phyloP scores from a whole-genome alignment of 192 early-diverging fungal species.

The Coemansia sp. region DNA sequence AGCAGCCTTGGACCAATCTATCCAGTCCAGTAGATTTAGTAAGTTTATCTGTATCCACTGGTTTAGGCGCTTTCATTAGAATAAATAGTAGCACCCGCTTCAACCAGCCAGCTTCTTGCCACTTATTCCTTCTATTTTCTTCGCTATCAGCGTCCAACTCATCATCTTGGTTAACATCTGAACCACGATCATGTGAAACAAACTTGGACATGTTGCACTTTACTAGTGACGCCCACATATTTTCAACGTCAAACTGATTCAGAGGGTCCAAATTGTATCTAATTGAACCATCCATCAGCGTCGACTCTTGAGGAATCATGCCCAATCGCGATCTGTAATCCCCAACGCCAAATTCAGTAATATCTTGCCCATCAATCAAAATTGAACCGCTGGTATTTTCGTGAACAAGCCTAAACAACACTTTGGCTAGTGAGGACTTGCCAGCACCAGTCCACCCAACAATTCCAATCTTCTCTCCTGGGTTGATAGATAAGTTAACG shows the following conservation, averaged over 20 bases:
- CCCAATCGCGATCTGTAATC: constrained; percentile 54
- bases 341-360: constrained; percentile 66
- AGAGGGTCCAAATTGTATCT: constrained; percentile 70
- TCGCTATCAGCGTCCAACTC: not conserved
- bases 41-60: not conserved
- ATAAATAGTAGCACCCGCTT: constrained; percentile 6
- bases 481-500: constrained; percentile 45
- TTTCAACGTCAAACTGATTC: constrained; percentile 14
- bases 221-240: constrained; percentile 19
- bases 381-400: constrained; percentile 58
- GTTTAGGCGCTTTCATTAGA: not conserved
- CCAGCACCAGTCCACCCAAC: constrained; percentile 61
- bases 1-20: not conserved
- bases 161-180: not conserved
- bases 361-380: constrained; percentile 78
- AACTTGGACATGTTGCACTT: constrained; percentile 11
- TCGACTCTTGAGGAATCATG: constrained; percentile 63
- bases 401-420: constrained; percentile 63
- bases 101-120: constrained; percentile 12
- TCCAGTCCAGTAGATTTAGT: not conserved
- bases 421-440: constrained; percentile 59
- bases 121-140: not conserved
- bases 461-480: constrained; percentile 63
- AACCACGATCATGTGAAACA: not conserved
- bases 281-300: constrained; percentile 62